Evolutionary conservation across 139 green algal genomes (phyloP), one percentile per base, ranked within the genome.

Genomic region (Volvox africanus): DNA sequence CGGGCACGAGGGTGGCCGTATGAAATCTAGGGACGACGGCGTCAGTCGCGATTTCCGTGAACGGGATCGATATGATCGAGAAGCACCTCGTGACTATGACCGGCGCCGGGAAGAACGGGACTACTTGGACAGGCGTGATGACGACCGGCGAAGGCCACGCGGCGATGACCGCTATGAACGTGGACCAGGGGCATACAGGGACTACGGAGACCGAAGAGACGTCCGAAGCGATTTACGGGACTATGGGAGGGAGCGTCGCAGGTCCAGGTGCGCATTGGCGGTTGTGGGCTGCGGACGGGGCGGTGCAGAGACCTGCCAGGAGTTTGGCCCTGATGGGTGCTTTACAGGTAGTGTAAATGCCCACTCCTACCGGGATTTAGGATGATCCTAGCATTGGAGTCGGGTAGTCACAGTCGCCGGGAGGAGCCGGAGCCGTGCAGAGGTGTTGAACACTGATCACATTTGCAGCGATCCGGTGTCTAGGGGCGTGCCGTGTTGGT

Each of bases 81-180:
- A 79, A 11, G 65, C 65, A 17, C 65, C 35, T 16, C 83, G 83
- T 35, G 83, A 89, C 83, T 61, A 44, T 26, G 82, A 88, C 24
- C 65, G 82, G 50, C 80, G 80, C 14, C 44, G 80, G 50, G 80
- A 71, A 9, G 80, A 76, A 13, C 81, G 61, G 26, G 81, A 87
- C 19, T 19, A 21, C 2, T 12, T 32, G 1, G 81, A 87, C 61
- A 28, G 61, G n/a, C 61, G 81, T 11, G 81, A 87, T 61, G 81
- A 76, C 16, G 81, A 87, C 81, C 28, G 81, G 81, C 81, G 61
- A 61, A 35, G 81, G 67, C 80, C 44, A 26, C 30, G 50, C 11
- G 28, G 55, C 44, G 81, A 87, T 87, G 81, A 87, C 9, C 81
- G 81, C 61, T 61, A 77, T 32, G 81, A 87, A 19, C 81, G 81